Evolutionary conservation across 805 yeast genomes (phyloP).

Genomic region (Tetrapisispora arboricola): DNA sequence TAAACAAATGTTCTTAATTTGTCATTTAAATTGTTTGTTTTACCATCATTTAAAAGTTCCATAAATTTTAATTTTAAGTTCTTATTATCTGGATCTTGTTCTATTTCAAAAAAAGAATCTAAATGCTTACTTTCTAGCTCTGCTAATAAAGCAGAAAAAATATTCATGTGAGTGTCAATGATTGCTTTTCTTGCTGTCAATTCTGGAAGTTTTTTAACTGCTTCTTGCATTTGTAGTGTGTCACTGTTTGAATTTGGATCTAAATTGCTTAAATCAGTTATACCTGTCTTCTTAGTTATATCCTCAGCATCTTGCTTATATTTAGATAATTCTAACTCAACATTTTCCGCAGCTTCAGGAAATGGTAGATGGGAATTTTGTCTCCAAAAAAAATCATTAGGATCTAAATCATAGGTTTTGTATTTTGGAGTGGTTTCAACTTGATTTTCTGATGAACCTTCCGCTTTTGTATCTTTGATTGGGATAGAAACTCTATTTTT

Average conservation of each 20-base stretch:
- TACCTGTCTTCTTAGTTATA: conserved; percentile 63
- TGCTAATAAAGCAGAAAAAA: conserved; percentile 70
- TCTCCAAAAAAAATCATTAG: conserved; percentile 87
- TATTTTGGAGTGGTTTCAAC: conserved; percentile 10
- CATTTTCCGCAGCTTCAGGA: conserved; percentile 98
- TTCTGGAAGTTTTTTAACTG: conserved; percentile 87
- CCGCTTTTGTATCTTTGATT: conserved; percentile 28
- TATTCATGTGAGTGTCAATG: conserved; percentile 95
- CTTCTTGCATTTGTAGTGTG: conserved; percentile 65
- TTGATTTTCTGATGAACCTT: conserved; percentile 6
- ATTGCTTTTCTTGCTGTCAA: conserved; percentile 77
- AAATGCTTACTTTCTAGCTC: conserved; percentile 78
- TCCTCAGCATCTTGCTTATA: conserved; percentile 86
- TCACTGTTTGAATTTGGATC: conserved; percentile 45
- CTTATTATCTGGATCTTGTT: conserved; percentile 54
- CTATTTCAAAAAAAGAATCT: conserved; percentile 89
- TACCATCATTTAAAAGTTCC: conserved; percentile 42
- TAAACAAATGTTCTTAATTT: conserved; percentile 84
- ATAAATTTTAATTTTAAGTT: conserved; percentile 47
- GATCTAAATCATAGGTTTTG: conserved; percentile 78
- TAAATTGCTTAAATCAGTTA: conserved; percentile 62
- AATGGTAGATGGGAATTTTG: conserved; percentile 79
- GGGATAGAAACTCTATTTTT: conserved; percentile 71
- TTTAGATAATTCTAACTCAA: conserved; percentile 68
- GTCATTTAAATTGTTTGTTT: conserved; percentile 60